These are phyloP conservation scores for Diaporthe vaccinii DNA, from an alignment of 2,329 filamentous ascomycete genomes.

Conservation along the genomic window DNA sequence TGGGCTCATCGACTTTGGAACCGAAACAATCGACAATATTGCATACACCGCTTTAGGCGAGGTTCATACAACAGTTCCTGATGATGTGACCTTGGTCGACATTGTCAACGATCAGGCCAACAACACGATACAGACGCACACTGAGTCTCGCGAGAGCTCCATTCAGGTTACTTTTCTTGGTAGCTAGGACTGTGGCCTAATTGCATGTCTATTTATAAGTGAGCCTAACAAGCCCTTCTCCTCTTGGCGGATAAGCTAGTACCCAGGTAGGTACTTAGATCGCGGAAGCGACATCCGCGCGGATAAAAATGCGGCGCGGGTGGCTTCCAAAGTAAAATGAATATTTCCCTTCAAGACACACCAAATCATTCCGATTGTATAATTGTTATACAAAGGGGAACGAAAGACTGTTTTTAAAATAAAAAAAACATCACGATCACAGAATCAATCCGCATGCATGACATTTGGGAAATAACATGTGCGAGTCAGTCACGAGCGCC, in stretches of 20 bases:
- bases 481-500: conserved; percentile 11
- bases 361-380: too few species aligned
- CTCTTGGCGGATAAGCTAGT: too few species aligned
- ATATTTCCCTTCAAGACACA: too few species aligned
- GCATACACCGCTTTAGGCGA: neutral
- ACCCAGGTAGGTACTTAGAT: too few species aligned
- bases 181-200: neutral
- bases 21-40: neutral
- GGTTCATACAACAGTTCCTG: neutral
- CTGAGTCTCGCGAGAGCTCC: neutral
- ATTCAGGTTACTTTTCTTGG: neutral
- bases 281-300: too few species aligned
- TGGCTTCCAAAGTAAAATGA: too few species aligned
- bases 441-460: neutral
- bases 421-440: neutral
- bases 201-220: neutral
- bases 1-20: neutral
- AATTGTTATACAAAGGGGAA: too few species aligned
- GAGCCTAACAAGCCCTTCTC: neutral
- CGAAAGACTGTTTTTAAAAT: too few species aligned
- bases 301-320: too few species aligned
- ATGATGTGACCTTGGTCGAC: neutral
- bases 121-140: neutral
- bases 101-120: neutral
- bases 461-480: neutral